These are phyloP conservation scores for Cichorium intybus DNA, from an alignment of 140 eudicot species.

Conservation along the genomic window DNA sequence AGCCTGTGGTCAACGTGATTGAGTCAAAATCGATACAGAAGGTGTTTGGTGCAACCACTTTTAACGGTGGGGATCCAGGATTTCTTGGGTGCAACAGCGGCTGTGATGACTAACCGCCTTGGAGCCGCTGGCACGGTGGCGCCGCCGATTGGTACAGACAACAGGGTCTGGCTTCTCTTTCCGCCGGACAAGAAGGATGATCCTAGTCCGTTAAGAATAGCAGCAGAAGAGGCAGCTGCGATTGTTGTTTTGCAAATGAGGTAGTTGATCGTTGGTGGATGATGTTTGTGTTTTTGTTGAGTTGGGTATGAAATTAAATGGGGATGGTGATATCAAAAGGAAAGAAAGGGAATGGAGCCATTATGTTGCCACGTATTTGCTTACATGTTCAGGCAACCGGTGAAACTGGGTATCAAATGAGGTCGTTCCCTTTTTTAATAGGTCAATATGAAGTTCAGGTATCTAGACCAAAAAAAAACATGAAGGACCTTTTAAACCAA, in stretches of 20 bases:
- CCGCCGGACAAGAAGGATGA: constrained; percentile 75
- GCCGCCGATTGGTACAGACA: constrained; percentile 41
- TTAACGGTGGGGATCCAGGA: constrained; percentile 95
- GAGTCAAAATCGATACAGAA: not conserved
- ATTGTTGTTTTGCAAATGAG: not conserved
- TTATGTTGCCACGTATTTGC: too few relatives aligned
- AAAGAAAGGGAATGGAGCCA: constrained; percentile 39
- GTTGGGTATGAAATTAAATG: constrained; percentile 14
- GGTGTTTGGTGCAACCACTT: constrained; percentile 66
- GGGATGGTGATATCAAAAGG: constrained; percentile 42
- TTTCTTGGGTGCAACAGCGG: constrained; percentile 81
- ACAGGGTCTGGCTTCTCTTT: constrained; percentile 50
- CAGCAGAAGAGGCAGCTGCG: constrained; percentile 66
- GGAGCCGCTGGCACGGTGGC: constrained; percentile 32
- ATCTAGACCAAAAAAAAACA: too few relatives aligned
- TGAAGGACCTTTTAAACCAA: too few relatives aligned
- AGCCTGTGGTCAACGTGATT: constrained; percentile 46
- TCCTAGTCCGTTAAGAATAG: constrained; percentile 66
- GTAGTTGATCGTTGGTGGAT: not conserved
- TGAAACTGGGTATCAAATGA: too few relatives aligned
- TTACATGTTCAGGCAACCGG: too few relatives aligned
- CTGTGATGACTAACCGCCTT: constrained; percentile 49
- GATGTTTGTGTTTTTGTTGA: not conserved
- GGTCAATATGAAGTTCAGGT: too few relatives aligned
- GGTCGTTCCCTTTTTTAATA: too few relatives aligned